phyloP scores from a whole-genome alignment of 2,329 filamentous ascomycete genomes.

The Metarhizium sp. region DNA sequence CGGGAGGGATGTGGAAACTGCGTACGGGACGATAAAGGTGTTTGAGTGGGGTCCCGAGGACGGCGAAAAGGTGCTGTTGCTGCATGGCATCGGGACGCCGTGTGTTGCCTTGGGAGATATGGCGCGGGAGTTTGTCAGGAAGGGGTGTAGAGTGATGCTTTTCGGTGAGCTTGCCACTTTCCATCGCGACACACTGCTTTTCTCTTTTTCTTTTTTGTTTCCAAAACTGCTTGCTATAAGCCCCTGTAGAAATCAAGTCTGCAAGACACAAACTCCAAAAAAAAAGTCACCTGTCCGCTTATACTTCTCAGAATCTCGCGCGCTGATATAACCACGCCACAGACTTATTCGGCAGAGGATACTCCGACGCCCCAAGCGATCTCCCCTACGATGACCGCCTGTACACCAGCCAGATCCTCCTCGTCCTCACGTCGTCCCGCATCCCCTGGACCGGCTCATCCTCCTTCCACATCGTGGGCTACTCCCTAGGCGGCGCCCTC shows the following conservation, averaged over 20 bases:
- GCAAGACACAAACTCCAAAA: too few relatives aligned
- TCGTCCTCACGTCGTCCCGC: conserved; percentile 54
- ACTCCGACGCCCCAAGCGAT: conserved; percentile 56
- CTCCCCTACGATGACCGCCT: conserved; percentile 54
- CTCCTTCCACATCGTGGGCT: conserved; percentile 65
- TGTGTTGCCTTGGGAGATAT: conserved; percentile 59
- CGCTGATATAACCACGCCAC: background rate
- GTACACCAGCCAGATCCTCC: conserved; percentile 56
- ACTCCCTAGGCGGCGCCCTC: conserved; percentile 72
- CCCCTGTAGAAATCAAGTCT: too few relatives aligned
- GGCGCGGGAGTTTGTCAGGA: conserved; percentile 52
- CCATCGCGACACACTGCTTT: background rate
- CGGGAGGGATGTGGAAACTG: conserved; percentile 55
- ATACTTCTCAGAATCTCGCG: too few relatives aligned
- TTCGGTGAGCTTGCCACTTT: conserved; percentile 46
- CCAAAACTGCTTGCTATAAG: too few relatives aligned
- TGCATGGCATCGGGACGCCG: conserved; percentile 78
- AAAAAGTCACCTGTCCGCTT: too few relatives aligned
- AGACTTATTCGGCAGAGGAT: conserved; percentile 72
- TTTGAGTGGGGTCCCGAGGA: conserved; percentile 73
- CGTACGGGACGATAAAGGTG: conserved; percentile 62
- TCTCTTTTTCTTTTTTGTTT: too few relatives aligned
- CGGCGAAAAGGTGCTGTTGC: conserved; percentile 62
- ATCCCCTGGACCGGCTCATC: conserved; percentile 44
- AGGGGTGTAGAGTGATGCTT: conserved; percentile 68